These are phyloP conservation scores for Oehlia diaphana DNA, from an alignment of 192 early-diverging fungal genomes.

Conservation along the genomic window DNA sequence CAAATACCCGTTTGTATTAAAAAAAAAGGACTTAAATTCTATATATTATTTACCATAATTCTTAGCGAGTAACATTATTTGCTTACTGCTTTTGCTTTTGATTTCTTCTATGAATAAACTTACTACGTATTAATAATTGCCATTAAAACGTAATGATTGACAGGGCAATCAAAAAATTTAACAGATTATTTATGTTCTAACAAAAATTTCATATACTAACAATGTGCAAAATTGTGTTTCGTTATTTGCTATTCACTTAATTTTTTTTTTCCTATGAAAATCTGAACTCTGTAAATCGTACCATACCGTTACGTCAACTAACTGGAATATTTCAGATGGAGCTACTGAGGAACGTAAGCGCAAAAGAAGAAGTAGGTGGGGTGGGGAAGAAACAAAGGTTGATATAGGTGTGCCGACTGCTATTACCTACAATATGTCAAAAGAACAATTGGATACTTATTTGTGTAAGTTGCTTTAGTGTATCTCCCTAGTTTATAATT, in stretches of 20 bases:
- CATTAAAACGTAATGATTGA: not conserved
- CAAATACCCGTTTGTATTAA: too few species aligned
- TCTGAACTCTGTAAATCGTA: not conserved
- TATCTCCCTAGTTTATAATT: not conserved
- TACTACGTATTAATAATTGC: not conserved
- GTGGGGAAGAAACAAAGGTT: slow-evolving; percentile 68
- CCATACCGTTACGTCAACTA: slow-evolving; percentile 24
- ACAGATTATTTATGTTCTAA: not conserved
- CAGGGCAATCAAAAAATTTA: not conserved
- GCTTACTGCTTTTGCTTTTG: too few species aligned
- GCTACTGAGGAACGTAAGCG: slow-evolving; percentile 52
- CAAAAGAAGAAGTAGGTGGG: slow-evolving; percentile 90
- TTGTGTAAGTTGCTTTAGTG: slow-evolving; percentile 49
- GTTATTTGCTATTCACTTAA: slow-evolving; percentile 14
- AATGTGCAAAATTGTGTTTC: slow-evolving; percentile 22
- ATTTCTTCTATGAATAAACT: too few species aligned
- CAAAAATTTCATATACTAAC: slow-evolving; percentile 12
- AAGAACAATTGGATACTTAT: slow-evolving; percentile 81
- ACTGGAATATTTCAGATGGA: slow-evolving; percentile 36
- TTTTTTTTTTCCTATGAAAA: slow-evolving; percentile 7
- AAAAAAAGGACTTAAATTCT: too few species aligned
- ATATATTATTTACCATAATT: too few species aligned
- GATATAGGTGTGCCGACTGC: slow-evolving; percentile 78
- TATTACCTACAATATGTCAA: slow-evolving; percentile 71
- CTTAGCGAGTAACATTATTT: too few species aligned